phyloP scores from a whole-genome alignment of 2,329 filamentous ascomycete species.

The Stemphylium lycopersici region DNA sequence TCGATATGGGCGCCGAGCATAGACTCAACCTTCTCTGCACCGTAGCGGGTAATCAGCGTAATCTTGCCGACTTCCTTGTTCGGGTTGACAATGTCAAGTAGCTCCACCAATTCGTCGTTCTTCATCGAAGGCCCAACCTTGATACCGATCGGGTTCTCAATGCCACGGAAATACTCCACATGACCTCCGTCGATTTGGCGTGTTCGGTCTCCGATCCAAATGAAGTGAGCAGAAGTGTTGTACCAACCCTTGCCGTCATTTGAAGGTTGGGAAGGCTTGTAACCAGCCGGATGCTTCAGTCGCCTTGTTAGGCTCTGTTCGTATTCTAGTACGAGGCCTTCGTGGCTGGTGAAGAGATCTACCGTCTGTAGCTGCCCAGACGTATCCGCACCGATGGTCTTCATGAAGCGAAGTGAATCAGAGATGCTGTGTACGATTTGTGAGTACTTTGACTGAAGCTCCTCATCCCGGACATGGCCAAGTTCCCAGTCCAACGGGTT shows the following conservation, averaged over 20 bases:
- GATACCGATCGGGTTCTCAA: constrained; percentile 94
- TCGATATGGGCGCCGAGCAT: constrained; percentile 86
- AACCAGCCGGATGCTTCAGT: constrained; percentile 67
- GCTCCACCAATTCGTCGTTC: constrained; percentile 72
- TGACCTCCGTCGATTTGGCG: constrained; percentile 91
- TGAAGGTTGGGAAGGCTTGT: constrained; percentile 35
- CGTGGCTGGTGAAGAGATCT: constrained; percentile 94
- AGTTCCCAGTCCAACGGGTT: constrained; percentile 93
- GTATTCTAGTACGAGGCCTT: constrained; percentile 92
- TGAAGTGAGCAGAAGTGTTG: constrained; percentile 93
- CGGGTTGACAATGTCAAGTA: constrained; percentile 89
- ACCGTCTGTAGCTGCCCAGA: constrained; percentile 86
- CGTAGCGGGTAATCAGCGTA: constrained; percentile 95
- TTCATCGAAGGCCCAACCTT: constrained; percentile 92
- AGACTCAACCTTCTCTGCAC: constrained; percentile 73
- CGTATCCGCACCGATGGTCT: constrained; percentile 87
- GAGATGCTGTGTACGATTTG: constrained; percentile 84
- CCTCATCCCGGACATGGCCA: constrained; percentile 84
- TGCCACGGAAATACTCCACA: constrained; percentile 95
- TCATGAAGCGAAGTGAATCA: constrained; percentile 92
- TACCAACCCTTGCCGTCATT: constrained; percentile 71
- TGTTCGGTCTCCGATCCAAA: constrained; percentile 98
- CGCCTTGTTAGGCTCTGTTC: constrained; percentile 84
- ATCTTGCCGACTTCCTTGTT: constrained; percentile 84
- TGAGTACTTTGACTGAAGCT: constrained; percentile 84